Conservation (phyloP, 2,329 filamentous ascomycete genomes). For the Scorias spongiosa region DNA sequence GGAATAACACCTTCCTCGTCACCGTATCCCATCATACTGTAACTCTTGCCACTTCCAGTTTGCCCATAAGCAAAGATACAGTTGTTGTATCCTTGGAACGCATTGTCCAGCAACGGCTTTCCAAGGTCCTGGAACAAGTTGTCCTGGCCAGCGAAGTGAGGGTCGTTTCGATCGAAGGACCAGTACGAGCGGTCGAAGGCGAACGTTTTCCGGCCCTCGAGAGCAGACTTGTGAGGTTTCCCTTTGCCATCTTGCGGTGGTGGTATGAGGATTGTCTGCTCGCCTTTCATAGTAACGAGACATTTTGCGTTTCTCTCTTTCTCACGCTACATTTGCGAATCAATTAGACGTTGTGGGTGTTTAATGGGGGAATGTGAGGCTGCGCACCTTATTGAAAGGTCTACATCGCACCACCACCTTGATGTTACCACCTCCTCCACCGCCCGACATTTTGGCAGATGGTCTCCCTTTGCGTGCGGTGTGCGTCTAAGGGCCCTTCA, state of each 20-base stretch:
- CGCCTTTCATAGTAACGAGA: constrained; percentile 90
- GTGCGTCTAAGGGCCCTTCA: neutral
- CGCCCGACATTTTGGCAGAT: neutral
- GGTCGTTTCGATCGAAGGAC: constrained; percentile 77
- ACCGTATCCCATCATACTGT: constrained; percentile 99
- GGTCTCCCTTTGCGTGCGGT: neutral
- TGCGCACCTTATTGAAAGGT: constrained; percentile 59
- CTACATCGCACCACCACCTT: constrained; percentile 97
- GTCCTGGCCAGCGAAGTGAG: constrained; percentile 78
- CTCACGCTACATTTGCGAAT: constrained; percentile 32
- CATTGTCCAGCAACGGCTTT: constrained; percentile 85
- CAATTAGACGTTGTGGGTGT: neutral
- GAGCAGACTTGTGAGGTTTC: constrained; percentile 51
- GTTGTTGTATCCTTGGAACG: constrained; percentile 97
- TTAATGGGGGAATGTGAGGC: too few species aligned
- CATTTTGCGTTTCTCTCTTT: constrained; percentile 89
- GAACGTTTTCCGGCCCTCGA: constrained; percentile 65
- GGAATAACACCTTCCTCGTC: constrained; percentile 92
- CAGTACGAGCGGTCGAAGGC: constrained; percentile 96
- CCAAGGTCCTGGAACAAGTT: constrained; percentile 80
- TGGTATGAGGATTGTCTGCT: constrained; percentile 72
- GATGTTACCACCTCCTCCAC: constrained; percentile 78
- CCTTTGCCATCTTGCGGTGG: constrained; percentile 44
- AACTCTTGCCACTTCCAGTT: constrained; percentile 95
- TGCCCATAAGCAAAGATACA: constrained; percentile 99